Evolutionary conservation across 345 rosid species (phyloP).

Genomic region (Eucalyptus shirleyi): DNA sequence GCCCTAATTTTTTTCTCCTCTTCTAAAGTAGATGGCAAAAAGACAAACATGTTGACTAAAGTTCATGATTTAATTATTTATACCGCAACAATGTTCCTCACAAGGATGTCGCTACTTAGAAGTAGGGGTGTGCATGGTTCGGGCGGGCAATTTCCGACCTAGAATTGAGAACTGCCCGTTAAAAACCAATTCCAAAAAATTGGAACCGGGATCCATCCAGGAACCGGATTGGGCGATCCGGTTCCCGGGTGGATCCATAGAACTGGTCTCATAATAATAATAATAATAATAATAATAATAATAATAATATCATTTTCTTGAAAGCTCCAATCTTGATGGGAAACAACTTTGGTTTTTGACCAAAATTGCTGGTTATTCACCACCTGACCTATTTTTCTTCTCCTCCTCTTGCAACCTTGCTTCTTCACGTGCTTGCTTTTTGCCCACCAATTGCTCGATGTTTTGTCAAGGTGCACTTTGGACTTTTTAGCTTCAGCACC

Average conservation of each 20-base stretch:
- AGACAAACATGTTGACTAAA: neutral
- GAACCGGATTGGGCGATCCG: too few species aligned
- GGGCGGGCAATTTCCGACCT: fast-evolving
- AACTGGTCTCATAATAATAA: too few species aligned
- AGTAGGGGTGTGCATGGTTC: fast-evolving
- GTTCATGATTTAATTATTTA: too few species aligned
- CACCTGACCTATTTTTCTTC: fast-evolving
- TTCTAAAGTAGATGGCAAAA: neutral
- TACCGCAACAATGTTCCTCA: too few species aligned
- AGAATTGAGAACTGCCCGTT: fast-evolving
- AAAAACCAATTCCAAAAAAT: fast-evolving
- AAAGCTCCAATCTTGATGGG: fast-evolving
- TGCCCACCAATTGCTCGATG: fast-evolving
- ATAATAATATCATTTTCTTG: too few species aligned
- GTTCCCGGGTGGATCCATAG: fast-evolving
- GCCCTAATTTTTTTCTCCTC: neutral
- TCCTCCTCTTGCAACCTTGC: fast-evolving
- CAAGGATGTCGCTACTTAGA: too few species aligned
- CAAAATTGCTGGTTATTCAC: too few species aligned
- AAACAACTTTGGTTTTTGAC: too few species aligned
- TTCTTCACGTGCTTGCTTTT: too few species aligned
- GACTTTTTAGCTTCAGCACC: fast-evolving
- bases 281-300: too few species aligned
- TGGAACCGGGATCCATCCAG: too few species aligned
- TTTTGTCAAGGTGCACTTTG: too few species aligned